Evolutionary conservation across 441 rosid genomes (phyloP), one percentile per base, ranked within the genome.

Genomic region (Croton setiger): DNA sequence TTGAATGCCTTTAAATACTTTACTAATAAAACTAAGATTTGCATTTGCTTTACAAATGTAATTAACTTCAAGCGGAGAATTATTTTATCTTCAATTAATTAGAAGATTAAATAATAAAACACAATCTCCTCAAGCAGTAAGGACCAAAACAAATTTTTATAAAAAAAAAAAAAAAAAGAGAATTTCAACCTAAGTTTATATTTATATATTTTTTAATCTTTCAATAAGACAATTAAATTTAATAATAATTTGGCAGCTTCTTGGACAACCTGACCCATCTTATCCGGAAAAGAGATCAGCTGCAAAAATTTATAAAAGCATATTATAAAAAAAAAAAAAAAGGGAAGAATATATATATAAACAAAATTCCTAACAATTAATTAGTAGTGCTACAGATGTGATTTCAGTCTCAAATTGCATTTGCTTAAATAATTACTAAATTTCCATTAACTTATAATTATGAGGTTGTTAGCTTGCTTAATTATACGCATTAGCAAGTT

Each of bases 251-350:
- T 63, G 53, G 74, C 54, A 63, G 63, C 67, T 56, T 55, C 9
- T 33, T 1, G 31, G 57, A 21, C 63, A 63, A 18, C 37, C 47
- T 27, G 60, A 11, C 75, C 71, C 75, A 60, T 66, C 71, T 72
- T 72, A 72, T 72, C 76, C 6, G n/a, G 7, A 52, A n/a, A 31
- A 31, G 27, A 10, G 31, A 20, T 41, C 41, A 44, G 39, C 17
- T 60, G 52, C 31, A 52, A 1, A 23, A 67, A 56, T 13, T n/a
- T 37, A 31, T 27, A 12, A 13, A 27, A 4, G 23, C 7, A 55
- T 11, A 55, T 51, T 36, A n/a, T 6, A 12, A n/a, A n/a, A n/a
- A n/a, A n/a, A n/a, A n/a, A n/a, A n/a, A n/a, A n/a, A n/a, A n/a
- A n/a, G n/a, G n/a, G n/a, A n/a, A n/a, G n/a, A 14, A 37, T 15